Base-by-base conservation (phyloP, 768 basidiomycete genomes). In the Mycena floridula region DNA sequence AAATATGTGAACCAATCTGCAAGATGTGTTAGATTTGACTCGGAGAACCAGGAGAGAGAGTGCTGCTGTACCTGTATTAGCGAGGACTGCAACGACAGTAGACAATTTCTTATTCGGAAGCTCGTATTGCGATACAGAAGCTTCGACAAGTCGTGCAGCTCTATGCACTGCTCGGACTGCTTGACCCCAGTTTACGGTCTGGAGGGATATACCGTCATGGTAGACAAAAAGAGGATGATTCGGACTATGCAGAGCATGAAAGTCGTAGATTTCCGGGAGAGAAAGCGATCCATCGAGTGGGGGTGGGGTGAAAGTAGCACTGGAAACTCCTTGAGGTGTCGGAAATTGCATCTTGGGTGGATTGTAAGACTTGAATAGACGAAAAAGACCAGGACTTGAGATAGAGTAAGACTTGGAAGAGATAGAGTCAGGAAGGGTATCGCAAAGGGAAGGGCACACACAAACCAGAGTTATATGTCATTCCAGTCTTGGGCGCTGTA, bases 291-390 rank as follows among this genome's bases (percentile, higher is more conserved):
- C 57, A 35, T 67, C 57, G 3, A 66, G 48, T 1, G 57, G 58
- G 7, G 68, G 64, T 6, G 52, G 47, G 5, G 24, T 38, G 49
- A 70, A 70, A 22, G 38, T 39, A 13, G 9, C 13, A 5, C 16
- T 39, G 3, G 15, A n/a, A 13, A 23, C 9, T n/a, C 13, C 8
- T 13, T 39, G 16, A n/a, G 38, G 22, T 39, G 9, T 15, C 16
- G 38, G 9, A 61, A 63, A 61, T 18, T 55, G 61, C 46, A 74
- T 69, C 18, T n/a, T n/a, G n/a, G n/a, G n/a, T n/a, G n/a, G n/a
- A n/a, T n/a, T n/a, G n/a, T n/a, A n/a, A n/a, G n/a, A n/a, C n/a
- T n/a, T n/a, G n/a, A n/a, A n/a, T n/a, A n/a, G n/a, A n/a, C n/a
- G n/a, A n/a, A n/a, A n/a, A n/a, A n/a, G n/a, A n/a, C n/a, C n/a